Percentiles rank a stretch among this genome's conserved stretches.
Evolutionary conservation across 2,329 filamentous ascomycete genomes (phyloP).

Genomic region (Ascocoryne sarcoides): DNA sequence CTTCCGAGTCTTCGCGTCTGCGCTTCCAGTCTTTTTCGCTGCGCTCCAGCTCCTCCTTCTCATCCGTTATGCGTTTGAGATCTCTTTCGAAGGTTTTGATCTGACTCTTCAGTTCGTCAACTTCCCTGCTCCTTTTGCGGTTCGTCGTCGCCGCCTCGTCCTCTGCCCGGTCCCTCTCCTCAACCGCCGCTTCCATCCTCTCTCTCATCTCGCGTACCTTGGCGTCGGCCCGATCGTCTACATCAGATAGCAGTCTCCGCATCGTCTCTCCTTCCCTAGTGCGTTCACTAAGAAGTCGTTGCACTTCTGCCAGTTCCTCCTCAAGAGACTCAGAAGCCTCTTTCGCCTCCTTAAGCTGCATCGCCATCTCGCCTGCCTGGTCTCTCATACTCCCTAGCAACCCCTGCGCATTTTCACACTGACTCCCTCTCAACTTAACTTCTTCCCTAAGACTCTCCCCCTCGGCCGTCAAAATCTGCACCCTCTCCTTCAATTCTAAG

Average conservation of each 20-base stretch:
- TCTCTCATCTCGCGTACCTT: slow-evolving; percentile 84
- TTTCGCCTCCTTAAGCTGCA: slow-evolving; percentile 84
- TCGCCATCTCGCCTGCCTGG: slow-evolving; percentile 77
- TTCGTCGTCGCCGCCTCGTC: slow-evolving; percentile 77
- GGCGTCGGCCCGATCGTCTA: slow-evolving; percentile 71
- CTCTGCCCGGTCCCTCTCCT: slow-evolving; percentile 87
- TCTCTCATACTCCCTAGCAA: slow-evolving; percentile 89
- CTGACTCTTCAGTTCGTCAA: slow-evolving; percentile 75
- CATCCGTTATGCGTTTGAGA: slow-evolving; percentile 59
- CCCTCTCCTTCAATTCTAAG: slow-evolving; percentile 64
- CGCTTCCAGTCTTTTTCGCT: slow-evolving; percentile 67
- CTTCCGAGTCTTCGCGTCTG: slow-evolving; percentile 68
- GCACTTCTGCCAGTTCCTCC: slow-evolving; percentile 84
- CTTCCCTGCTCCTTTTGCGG: slow-evolving; percentile 68
- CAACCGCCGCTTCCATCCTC: slow-evolving; percentile 80
- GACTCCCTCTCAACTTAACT: slow-evolving; percentile 71
- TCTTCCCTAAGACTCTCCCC: slow-evolving; percentile 65
- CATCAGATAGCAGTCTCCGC: slow-evolving; percentile 78
- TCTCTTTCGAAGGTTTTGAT: slow-evolving; percentile 75
- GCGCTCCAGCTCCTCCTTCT: slow-evolving; percentile 69
- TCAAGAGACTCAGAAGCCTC: slow-evolving; percentile 77
- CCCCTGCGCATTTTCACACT: slow-evolving; percentile 77
- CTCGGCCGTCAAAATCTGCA: slow-evolving; percentile 59
- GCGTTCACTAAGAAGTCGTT: slow-evolving; percentile 76
- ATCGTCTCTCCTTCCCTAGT: slow-evolving; percentile 92